These are phyloP conservation scores for Vittaforma corneae DNA, from an alignment of 371 early-diverging fungal genomes.

Conservation along the genomic window DNA sequence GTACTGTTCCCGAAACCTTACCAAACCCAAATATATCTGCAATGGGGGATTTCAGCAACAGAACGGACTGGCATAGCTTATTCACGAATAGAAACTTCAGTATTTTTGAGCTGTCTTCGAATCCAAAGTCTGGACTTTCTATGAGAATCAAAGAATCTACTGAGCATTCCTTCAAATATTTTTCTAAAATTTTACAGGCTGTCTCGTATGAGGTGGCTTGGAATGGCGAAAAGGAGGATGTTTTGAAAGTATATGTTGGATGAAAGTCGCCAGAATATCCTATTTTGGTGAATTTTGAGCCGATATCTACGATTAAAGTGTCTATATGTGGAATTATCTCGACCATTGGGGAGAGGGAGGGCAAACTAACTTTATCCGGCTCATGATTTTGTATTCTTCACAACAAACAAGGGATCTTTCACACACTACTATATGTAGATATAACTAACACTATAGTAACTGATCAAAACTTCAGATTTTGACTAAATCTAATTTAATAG, in stretches of 20 bases:
- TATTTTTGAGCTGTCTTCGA: not conserved
- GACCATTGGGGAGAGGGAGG: constrained; percentile 2
- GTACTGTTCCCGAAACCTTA: not conserved
- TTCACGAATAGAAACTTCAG: not conserved
- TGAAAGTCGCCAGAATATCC: constrained; percentile 12
- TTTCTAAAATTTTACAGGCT: not conserved
- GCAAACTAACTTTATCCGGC: too few species aligned
- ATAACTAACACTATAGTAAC: too few species aligned
- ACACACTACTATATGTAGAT: too few species aligned
- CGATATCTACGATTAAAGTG: constrained; percentile 9
- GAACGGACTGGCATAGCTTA: not conserved
- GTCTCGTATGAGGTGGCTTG: not conserved
- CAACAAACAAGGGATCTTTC: too few species aligned
- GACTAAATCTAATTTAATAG: too few species aligned
- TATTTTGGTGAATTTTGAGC: constrained; percentile 2
- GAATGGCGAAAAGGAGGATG: not conserved
- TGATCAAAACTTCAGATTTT: too few species aligned
- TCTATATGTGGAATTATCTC: constrained; percentile 5
- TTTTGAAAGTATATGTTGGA: not conserved
- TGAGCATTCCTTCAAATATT: not conserved
- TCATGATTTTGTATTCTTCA: too few species aligned
- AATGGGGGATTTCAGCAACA: not conserved
- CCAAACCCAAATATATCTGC: constrained; percentile 1
- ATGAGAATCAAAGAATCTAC: not conserved
- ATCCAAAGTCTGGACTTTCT: too few species aligned